Conservation (phyloP, 2,329 filamentous ascomycete genomes). For the Sporothrix pallida region DNA sequence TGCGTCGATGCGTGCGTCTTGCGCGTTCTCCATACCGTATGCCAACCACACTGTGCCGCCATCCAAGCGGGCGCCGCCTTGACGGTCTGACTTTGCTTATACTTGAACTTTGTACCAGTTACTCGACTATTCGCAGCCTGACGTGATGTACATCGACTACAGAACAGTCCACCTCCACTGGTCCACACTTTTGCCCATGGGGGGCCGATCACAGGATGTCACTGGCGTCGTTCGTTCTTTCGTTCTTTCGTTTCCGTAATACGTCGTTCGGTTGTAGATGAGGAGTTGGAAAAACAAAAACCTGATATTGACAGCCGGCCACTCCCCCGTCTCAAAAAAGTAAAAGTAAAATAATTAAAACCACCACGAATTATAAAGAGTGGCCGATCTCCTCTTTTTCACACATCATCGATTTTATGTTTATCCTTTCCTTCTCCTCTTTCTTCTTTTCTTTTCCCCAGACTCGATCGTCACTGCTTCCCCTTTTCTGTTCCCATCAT, state of each 20-base stretch:
- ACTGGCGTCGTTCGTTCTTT: neutral
- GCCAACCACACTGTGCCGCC: slow-evolving; percentile 20
- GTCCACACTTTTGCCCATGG: neutral
- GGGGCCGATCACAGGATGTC: neutral
- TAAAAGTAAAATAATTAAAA: neutral
- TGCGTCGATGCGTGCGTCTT: neutral
- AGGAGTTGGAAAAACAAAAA: neutral
- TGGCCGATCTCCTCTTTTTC: slow-evolving; percentile 1
- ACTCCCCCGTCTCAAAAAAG: neutral
- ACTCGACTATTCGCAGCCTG: neutral
- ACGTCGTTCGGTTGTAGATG: neutral
- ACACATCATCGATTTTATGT: slow-evolving; percentile 4
- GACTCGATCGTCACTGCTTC: slow-evolving; percentile 17
- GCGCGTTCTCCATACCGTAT: slow-evolving; percentile 15
- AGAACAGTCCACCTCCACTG: neutral
- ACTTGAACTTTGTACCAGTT: neutral
- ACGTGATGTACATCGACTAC: slow-evolving; percentile 3
- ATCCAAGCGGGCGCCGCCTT: neutral
- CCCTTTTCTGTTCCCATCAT: neutral
- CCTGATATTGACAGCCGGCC: slow-evolving; percentile 7
- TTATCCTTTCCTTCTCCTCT: neutral
- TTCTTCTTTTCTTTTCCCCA: slow-evolving; percentile 8
- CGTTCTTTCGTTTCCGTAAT: slow-evolving; percentile 9
- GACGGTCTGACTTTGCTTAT: neutral
- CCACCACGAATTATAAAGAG: slow-evolving; percentile 1